Evolutionary conservation across 371 early-diverging fungal genomes (phyloP), one percentile per base, ranked within the genome.

Genomic region (Coemansia linderi): DNA sequence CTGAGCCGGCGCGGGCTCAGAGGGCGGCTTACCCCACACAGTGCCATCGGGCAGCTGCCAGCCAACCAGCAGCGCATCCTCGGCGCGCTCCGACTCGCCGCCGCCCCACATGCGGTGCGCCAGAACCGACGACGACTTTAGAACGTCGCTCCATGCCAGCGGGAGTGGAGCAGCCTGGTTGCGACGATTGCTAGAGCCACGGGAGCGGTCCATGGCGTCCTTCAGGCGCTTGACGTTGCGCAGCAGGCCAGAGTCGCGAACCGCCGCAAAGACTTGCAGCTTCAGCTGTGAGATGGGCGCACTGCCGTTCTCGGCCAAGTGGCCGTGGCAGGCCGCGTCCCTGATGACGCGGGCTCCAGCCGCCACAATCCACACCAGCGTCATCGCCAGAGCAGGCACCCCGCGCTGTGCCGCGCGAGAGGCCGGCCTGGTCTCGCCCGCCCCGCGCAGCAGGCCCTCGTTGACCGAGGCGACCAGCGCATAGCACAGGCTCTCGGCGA

Each of bases 31-130:
- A 15, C 71, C 75, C 75, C 75, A 75, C 17, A 75, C 75, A 3
- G 72, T 59, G 27, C 71, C 75, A 22, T 75, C 75, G 8, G 75
- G 75, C 27, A 75, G 68, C 60, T 60, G 65, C 75, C 75, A 75
- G 9, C 75, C 75, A 19, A 57, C 56, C 46, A 75, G 57, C 43
- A 68, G 13, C 50, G 61, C 75, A 9, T 63, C 63, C 38, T 75
- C 71, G 2, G 27, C 24, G 27, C 67, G 61, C 65, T 2, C 40
- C 13, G 48, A 31, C 59, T 15, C 48, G 22, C 46, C 29, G 22
- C 31, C 50, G 9, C 24, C 33, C 75, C 75, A 74, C 13, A 74
- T 29, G 17, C 29, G 63, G 54, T 27, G 62, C 1, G 66, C 66
- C 22, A 74, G 37, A 0, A 27, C 36, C 7, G 57, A 54, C 29